phyloP scores from a whole-genome alignment of 1,139 yeast genomes.

The Pneumocystis canis region DNA sequence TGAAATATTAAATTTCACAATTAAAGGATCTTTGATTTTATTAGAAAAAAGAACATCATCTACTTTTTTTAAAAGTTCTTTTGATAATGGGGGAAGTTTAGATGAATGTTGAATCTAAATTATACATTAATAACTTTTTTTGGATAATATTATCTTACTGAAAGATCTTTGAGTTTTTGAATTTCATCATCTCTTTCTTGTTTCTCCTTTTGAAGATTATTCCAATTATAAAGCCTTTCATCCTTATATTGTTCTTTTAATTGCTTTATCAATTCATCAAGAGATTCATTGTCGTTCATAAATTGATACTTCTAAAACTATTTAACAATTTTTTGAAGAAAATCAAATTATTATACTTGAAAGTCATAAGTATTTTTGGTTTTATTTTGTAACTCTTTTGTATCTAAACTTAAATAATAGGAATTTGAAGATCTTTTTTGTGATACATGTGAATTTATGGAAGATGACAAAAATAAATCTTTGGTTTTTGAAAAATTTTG shows the following conservation, averaged over 20 bases:
- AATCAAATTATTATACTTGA: neutral
- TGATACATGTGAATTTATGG: neutral
- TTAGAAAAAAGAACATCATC: neutral
- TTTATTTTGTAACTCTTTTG: neutral
- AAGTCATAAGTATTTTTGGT: neutral
- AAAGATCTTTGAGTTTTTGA: neutral
- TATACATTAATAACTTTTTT: neutral
- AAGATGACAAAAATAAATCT: neutral
- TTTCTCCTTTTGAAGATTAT: neutral
- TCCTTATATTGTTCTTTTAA: neutral
- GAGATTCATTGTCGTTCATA: neutral
- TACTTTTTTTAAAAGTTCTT: neutral
- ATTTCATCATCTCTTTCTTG: neutral
- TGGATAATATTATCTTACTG: neutral
- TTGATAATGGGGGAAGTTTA: neutral
- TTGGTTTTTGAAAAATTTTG: neutral
- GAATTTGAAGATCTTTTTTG: neutral
- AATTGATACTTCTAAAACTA: neutral
- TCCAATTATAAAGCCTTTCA: neutral
- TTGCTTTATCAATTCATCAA: neutral
- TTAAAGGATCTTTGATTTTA: conserved; percentile 17
- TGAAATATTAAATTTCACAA: conserved; percentile 40
- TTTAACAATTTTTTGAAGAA: neutral
- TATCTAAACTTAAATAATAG: neutral
- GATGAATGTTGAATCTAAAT: neutral